These are phyloP conservation scores for Globisporangium orthogonon DNA, from an alignment of 352 stramenopile genomes.

Conservation along the genomic window DNA sequence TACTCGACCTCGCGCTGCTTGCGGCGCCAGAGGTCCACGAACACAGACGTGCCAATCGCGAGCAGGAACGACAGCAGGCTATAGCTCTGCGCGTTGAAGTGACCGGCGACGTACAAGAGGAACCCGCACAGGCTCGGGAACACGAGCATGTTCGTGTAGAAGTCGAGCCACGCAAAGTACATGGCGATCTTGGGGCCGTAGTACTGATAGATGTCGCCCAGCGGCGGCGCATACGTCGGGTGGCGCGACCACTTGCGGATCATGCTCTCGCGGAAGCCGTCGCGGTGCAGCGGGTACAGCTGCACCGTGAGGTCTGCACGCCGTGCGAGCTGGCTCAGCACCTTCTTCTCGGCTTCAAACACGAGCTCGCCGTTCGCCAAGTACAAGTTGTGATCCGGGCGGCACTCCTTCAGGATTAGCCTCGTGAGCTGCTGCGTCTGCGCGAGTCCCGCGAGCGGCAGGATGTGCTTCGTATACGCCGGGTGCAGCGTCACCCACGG, in stretches of 20 bases:
- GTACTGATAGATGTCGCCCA: constrained; percentile 87
- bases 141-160: constrained; percentile 91
- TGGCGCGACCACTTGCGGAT: constrained; percentile 36
- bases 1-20: constrained; percentile 82
- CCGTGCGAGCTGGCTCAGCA: constrained; percentile 31
- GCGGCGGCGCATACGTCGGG: constrained; percentile 30
- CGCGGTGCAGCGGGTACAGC: constrained; percentile 55
- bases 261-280: constrained; percentile 37
- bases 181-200: constrained; percentile 89
- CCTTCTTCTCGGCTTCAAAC: constrained; percentile 30
- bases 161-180: constrained; percentile 91
- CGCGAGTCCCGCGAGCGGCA: constrained; percentile 34
- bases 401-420: constrained; percentile 38
- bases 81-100: constrained; percentile 47
- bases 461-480: constrained; percentile 35
- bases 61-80: constrained; percentile 72
- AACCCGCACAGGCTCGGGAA: constrained; percentile 73
- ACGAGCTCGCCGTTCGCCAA: constrained; percentile 19
- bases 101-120: constrained; percentile 54
- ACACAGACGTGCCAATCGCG: constrained; percentile 84
- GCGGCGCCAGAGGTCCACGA: constrained; percentile 87
- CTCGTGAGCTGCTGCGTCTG: constrained; percentile 54
- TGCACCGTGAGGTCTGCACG: constrained; percentile 18
- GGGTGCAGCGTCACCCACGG: constrained; percentile 38
- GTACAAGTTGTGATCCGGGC: constrained; percentile 31